A percentile compares a stretch with the other conserved stretches of the same genome.
Evolutionary conservation across 164 flowering plant species (phyloP).

Genomic region (Nelumbo lutea): DNA sequence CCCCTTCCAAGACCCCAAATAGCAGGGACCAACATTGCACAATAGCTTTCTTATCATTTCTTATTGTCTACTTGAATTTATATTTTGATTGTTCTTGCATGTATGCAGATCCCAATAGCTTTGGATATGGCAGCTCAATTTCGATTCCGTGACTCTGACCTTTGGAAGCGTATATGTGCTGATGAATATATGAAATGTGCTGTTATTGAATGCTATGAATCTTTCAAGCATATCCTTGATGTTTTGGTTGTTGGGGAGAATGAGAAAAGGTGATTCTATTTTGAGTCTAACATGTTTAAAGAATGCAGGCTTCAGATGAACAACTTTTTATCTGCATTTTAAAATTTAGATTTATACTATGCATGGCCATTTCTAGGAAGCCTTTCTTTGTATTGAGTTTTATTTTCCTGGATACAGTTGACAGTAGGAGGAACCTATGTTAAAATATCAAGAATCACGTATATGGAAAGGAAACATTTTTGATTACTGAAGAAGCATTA

Average conservation of each 20-base stretch:
- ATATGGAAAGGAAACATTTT: not conserved
- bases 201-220: slow-evolving; percentile 91
- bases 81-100: slow-evolving; percentile 12
- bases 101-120: slow-evolving; percentile 86
- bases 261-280: slow-evolving; percentile 64
- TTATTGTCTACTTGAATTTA: slow-evolving; percentile 1
- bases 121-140: slow-evolving; percentile 94
- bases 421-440: not conserved
- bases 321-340: not conserved
- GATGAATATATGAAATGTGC: slow-evolving; percentile 98
- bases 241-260: slow-evolving; percentile 75
- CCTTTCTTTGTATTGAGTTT: not conserved
- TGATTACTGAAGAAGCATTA: not conserved
- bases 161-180: slow-evolving; percentile 92
- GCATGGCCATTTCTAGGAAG: not conserved
- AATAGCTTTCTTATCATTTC: not conserved
- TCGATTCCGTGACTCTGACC: slow-evolving; percentile 71
- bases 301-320: not conserved
- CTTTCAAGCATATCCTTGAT: slow-evolving; percentile 66
- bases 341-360: not conserved
- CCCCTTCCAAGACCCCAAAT: too few relatives aligned
- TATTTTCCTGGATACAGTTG: not conserved
- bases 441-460: not conserved
- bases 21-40: too few relatives aligned
- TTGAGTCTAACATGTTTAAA: not conserved